These are phyloP conservation scores for Coemansia sp. DNA, from an alignment of 192 early-diverging fungal species.

Conservation along the genomic window DNA sequence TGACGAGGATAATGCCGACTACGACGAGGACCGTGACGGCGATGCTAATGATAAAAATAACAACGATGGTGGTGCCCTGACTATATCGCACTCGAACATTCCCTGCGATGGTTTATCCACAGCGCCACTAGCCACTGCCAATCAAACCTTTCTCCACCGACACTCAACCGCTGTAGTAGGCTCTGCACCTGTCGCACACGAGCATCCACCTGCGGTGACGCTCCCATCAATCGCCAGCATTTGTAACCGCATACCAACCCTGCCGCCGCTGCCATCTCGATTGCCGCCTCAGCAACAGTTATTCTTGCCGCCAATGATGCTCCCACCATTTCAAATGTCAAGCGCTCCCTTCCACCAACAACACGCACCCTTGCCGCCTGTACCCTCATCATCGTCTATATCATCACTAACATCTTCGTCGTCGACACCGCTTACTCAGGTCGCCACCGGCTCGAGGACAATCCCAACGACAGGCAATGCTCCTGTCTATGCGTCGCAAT, in stretches of 20 bases:
- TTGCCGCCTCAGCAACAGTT: conserved; percentile 5
- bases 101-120: background rate
- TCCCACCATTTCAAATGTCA: background rate
- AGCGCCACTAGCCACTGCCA: background rate
- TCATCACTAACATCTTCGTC: conserved; percentile 2
- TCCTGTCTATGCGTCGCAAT: background rate
- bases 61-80: background rate
- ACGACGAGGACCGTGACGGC: background rate
- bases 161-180: background rate
- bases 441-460: background rate
- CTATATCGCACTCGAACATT: background rate
- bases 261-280: background rate
- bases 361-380: background rate
- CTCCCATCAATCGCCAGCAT: conserved; percentile 41
- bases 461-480: background rate
- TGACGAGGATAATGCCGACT: conserved; percentile 19
- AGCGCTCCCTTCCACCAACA: background rate
- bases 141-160: background rate
- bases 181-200: background rate
- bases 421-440: background rate
- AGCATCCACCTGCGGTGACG: conserved; percentile 18
- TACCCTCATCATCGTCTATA: conserved; percentile 1
- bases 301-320: conserved; percentile 1
- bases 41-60: background rate
- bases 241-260: conserved; percentile 15